phyloP scores from a whole-genome alignment of 2,329 filamentous ascomycete species.

The Trichoderma aggressivum region DNA sequence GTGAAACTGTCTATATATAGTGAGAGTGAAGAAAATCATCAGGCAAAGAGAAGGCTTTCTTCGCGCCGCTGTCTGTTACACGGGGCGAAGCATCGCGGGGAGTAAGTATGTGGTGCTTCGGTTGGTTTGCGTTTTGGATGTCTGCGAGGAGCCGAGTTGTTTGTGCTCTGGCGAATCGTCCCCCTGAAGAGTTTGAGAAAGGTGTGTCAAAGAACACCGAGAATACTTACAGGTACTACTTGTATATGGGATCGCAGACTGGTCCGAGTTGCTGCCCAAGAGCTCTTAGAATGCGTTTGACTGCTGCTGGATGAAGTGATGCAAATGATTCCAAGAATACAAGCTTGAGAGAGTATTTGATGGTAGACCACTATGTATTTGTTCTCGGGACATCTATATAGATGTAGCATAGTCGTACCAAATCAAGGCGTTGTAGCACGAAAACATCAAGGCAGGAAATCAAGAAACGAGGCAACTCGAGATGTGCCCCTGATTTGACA shows the following conservation, averaged over 20 bases:
- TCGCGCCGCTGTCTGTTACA: neutral
- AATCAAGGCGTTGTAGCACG: neutral
- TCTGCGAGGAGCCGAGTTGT: slow-evolving; percentile 9
- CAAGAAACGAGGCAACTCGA: neutral
- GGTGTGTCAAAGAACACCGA: neutral
- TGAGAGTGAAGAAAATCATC: neutral
- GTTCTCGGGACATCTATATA: neutral
- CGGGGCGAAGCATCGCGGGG: neutral
- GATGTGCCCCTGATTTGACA: neutral
- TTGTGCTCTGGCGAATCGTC: neutral
- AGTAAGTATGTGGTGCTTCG: neutral
- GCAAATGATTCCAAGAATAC: neutral
- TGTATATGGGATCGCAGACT: neutral
- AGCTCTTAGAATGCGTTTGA: neutral
- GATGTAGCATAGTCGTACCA: neutral
- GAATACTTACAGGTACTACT: neutral
- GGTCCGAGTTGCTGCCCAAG: neutral
- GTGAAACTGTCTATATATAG: neutral
- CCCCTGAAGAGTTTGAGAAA: neutral
- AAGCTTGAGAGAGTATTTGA: neutral
- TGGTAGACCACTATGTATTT: neutral
- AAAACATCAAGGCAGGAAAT: neutral
- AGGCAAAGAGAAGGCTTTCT: neutral
- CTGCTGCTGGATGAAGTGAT: neutral
- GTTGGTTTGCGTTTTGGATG: neutral